Evolutionary conservation across 2,329 filamentous ascomycete species (phyloP).

Genomic region (Spiromastix sp.): DNA sequence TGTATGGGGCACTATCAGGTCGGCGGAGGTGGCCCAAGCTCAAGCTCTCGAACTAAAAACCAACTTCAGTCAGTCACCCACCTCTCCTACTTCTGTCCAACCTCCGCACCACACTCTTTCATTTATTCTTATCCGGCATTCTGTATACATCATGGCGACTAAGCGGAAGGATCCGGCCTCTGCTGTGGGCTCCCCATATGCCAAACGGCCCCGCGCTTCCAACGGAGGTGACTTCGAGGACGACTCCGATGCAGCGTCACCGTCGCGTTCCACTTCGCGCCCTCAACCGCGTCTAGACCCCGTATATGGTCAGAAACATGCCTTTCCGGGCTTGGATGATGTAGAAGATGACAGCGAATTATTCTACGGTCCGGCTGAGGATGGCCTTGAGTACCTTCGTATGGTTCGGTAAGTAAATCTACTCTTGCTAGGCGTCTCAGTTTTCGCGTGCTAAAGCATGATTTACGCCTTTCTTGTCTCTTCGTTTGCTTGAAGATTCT

Average conservation of each 20-base stretch:
- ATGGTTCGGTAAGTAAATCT: constrained; percentile 52
- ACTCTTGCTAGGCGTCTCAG: constrained; percentile 18
- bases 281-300: constrained; percentile 45
- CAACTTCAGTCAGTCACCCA: no score
- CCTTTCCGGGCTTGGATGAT: constrained; percentile 54
- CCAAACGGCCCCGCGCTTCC: background rate
- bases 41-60: no score
- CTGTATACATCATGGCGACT: constrained; percentile 3
- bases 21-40: constrained; percentile 5
- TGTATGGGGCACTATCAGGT: no score
- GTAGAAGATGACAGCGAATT: constrained; percentile 42
- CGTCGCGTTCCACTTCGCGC: constrained; percentile 3
- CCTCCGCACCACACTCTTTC: no score
- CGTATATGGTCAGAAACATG: constrained; percentile 61
- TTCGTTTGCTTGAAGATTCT: background rate
- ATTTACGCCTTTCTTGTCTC: background rate
- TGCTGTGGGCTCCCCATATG: background rate
- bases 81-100: no score
- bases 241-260: constrained; percentile 17
- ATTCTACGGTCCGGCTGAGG: constrained; percentile 56
- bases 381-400: constrained; percentile 60
- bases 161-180: constrained; percentile 4
- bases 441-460: constrained; percentile 5
- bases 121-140: no score
- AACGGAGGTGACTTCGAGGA: constrained; percentile 14